phyloP scores from a whole-genome alignment of 345 rosid species.

The Acer negundo region DNA sequence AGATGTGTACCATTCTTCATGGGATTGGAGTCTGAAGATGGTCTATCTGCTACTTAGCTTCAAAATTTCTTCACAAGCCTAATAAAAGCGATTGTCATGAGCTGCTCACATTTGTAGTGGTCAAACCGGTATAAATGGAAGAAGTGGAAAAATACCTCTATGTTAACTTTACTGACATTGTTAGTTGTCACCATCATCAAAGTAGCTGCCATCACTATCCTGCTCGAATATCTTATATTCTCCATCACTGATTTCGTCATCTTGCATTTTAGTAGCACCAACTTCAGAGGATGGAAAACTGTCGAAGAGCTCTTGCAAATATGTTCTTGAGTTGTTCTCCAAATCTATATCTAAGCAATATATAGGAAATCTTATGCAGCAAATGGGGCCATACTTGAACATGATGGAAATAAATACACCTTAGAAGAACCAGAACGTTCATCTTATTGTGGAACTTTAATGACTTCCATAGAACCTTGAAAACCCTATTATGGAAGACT shows the following conservation, averaged over 20 bases:
- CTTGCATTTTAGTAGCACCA: slow-evolving; percentile 43
- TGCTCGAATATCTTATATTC: slow-evolving; percentile 87
- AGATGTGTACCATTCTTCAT: neutral
- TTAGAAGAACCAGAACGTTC: neutral
- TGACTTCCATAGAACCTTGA: slow-evolving; percentile 4
- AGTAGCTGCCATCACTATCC: slow-evolving; percentile 59
- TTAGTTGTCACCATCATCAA: slow-evolving; percentile 35
- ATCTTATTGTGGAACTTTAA: neutral
- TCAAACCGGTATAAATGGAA: neutral
- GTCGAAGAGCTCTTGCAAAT: slow-evolving; percentile 85
- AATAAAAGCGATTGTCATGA: neutral
- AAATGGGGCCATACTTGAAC: neutral
- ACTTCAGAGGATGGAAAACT: slow-evolving; percentile 60
- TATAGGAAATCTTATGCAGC: slow-evolving; percentile 48
- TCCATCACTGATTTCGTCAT: slow-evolving; percentile 57
- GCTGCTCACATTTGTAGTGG: neutral
- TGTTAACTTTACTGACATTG: neutral
- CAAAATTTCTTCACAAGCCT: neutral
- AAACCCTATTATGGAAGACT: neutral
- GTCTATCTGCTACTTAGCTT: neutral
- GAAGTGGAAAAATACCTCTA: neutral
- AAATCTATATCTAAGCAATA: slow-evolving; percentile 45
- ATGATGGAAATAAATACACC: neutral
- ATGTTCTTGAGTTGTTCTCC: slow-evolving; percentile 73
- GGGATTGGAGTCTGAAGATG: neutral